Evolutionary conservation across 2,329 filamentous ascomycete species (phyloP).

Genomic region (Colletotrichum godetiae): DNA sequence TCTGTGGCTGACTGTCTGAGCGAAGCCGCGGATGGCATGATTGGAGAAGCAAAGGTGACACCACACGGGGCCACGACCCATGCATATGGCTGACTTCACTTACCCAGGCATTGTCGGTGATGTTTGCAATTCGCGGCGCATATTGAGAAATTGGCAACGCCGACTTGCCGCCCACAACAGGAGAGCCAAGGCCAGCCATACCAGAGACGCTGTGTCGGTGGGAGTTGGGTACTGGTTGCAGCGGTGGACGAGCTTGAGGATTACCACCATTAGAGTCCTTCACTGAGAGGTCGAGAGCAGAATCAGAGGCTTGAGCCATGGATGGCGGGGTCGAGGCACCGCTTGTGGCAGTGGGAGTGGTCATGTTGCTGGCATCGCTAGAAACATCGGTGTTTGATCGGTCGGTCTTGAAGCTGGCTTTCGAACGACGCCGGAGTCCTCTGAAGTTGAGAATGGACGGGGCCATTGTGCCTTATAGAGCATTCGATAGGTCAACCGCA

Average conservation of each 20-base stretch:
- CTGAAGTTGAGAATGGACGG: slow-evolving; percentile 76
- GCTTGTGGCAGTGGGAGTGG: slow-evolving; percentile 72
- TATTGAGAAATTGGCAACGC: slow-evolving; percentile 78
- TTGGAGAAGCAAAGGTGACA: slow-evolving; percentile 7
- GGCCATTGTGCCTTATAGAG: slow-evolving; percentile 56
- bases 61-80: neutral
- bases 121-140: slow-evolving; percentile 82
- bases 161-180: slow-evolving; percentile 64
- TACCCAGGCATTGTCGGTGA: slow-evolving; percentile 88
- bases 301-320: slow-evolving; percentile 74
- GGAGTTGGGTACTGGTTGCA: slow-evolving; percentile 50
- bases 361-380: slow-evolving; percentile 70
- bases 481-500: slow-evolving; percentile 5
- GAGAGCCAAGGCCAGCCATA: slow-evolving; percentile 70
- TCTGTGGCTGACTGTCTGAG: slow-evolving; percentile 9
- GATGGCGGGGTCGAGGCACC: slow-evolving; percentile 82
- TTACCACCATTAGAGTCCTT: slow-evolving; percentile 52
- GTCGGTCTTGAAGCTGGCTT: slow-evolving; percentile 76
- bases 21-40: neutral
- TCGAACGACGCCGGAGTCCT: slow-evolving; percentile 81
- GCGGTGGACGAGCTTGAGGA: slow-evolving; percentile 48
- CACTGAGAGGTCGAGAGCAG: slow-evolving; percentile 71
- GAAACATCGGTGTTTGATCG: slow-evolving; percentile 66
- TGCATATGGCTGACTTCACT: slow-evolving; percentile 42
- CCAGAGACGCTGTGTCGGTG: slow-evolving; percentile 74